Base-by-base conservation (phyloP, 192 early-diverging fungal species). In the Geranomyces michiganensis region DNA sequence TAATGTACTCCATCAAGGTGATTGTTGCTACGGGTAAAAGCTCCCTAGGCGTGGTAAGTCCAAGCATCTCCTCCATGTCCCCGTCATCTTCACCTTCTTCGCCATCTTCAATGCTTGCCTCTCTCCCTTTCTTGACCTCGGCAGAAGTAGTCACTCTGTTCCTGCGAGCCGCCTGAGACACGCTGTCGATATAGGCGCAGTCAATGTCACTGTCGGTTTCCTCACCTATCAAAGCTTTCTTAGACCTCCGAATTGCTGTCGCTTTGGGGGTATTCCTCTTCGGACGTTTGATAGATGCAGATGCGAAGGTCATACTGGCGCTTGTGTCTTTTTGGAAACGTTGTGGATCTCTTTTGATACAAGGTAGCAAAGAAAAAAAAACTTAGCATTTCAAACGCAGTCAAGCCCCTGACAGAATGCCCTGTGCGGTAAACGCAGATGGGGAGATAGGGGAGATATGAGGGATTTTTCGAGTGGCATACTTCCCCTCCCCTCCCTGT, bases 401-500 rank as follows among this genome's bases (percentile, higher is more conserved):
- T 55, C 51, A n/a, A 55, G 21, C 21, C 14, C 51, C 21, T 55
- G 26, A 55, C 51, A 55, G 15, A 55, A 24, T n/a, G 21, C 21
- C 3, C 36, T 41, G 36, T 41, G 36, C 36, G 36, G 36, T 10
- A 41, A 41, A 60, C 3, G 31, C 58, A 29, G 29, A 32, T 17
- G 58, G 58, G 58, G 58, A 60, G 58, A 60, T 31, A 27, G 58
- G 58, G 24, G 58, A 60, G 58, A 60, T 60, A 33, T 60, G 58
- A 33, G 58, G 29, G 24, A 60, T 27, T 32, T 60, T 32, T 60
- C 58, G 58, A 32, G 58, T 60, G 58, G 58, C 58, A 60, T 60
- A 60, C 58, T 60, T 60, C 58, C 22, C 58, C 58, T 60, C 58
- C 58, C 58, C 58, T 60, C 58, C 31, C 58, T 60, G 12, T 60